phyloP scores from a whole-genome alignment of 768 basidiomycete genomes.

The Pleurotus djamor region DNA sequence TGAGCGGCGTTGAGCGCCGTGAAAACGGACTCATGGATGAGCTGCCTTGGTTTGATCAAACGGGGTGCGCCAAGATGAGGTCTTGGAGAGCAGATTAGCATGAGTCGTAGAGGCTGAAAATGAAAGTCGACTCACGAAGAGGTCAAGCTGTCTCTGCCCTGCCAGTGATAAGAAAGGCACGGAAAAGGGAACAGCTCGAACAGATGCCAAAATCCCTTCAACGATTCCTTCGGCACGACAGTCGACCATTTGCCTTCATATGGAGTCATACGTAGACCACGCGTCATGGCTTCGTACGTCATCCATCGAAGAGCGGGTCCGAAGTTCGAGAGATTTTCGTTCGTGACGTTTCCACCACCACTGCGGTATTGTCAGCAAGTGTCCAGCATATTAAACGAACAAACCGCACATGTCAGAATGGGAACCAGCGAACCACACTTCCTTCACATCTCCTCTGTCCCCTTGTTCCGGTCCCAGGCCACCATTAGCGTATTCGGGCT shows the following conservation, averaged over 20 bases:
- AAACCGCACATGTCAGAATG: conserved; percentile 28
- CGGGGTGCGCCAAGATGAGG: neutral
- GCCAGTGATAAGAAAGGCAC: neutral
- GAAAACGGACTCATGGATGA: conserved; percentile 9
- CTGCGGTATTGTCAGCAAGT: neutral
- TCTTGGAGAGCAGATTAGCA: neutral
- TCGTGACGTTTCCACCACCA: conserved; percentile 16
- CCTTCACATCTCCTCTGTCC: conserved; percentile 16
- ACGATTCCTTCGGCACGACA: neutral
- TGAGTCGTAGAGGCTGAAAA: neutral
- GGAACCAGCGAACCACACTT: conserved; percentile 27
- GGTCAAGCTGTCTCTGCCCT: neutral
- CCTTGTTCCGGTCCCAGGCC: neutral
- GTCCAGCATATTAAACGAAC: neutral
- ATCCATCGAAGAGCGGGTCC: conserved; percentile 17
- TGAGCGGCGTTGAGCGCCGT: too few species aligned
- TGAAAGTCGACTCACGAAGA: neutral
- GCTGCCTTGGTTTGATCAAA: neutral
- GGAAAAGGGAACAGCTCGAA: conserved; percentile 1
- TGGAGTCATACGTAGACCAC: neutral
- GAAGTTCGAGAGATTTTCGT: conserved; percentile 13
- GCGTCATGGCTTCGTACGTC: neutral
- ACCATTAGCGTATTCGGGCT: conserved; percentile 33
- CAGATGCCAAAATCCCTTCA: neutral
- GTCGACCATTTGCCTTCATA: neutral